Conservation (phyloP, 2,329 filamentous ascomycete species). For the Diaporthe vexans region DNA sequence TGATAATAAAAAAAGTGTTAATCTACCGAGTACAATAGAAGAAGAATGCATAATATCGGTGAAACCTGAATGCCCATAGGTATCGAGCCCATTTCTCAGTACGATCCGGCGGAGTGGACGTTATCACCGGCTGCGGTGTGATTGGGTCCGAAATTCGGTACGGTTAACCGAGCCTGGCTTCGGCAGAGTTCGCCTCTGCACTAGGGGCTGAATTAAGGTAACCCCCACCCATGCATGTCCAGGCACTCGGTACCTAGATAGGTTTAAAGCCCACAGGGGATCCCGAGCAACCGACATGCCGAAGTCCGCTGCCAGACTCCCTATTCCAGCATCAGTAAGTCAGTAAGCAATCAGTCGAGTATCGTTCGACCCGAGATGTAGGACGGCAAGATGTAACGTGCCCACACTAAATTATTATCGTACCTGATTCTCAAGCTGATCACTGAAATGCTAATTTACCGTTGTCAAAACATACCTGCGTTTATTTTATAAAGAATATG, state of each 20-base stretch:
- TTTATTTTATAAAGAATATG: too few relatives aligned
- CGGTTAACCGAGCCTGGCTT: background rate
- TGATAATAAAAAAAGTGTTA: background rate
- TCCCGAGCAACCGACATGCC: conserved; percentile 1
- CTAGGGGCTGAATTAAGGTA: background rate
- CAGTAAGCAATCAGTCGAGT: background rate
- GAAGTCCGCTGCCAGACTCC: conserved; percentile 3
- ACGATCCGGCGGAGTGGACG: background rate
- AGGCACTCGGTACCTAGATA: background rate
- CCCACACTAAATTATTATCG: too few relatives aligned
- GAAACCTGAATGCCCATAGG: background rate
- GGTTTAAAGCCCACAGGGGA: background rate
- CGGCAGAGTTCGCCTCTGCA: background rate
- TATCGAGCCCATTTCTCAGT: background rate
- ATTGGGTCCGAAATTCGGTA: background rate
- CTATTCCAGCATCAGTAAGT: background rate
- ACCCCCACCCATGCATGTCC: too few relatives aligned
- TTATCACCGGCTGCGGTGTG: background rate
- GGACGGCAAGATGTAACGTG: too few relatives aligned
- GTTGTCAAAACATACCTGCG: too few relatives aligned
- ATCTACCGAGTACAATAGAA: background rate
- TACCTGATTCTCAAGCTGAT: too few relatives aligned
- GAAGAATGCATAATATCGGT: background rate
- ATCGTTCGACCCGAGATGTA: background rate
- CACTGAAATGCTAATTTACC: too few relatives aligned